Conservation (phyloP, 2,329 filamentous ascomycete genomes). For the Fusarium multiceps region DNA sequence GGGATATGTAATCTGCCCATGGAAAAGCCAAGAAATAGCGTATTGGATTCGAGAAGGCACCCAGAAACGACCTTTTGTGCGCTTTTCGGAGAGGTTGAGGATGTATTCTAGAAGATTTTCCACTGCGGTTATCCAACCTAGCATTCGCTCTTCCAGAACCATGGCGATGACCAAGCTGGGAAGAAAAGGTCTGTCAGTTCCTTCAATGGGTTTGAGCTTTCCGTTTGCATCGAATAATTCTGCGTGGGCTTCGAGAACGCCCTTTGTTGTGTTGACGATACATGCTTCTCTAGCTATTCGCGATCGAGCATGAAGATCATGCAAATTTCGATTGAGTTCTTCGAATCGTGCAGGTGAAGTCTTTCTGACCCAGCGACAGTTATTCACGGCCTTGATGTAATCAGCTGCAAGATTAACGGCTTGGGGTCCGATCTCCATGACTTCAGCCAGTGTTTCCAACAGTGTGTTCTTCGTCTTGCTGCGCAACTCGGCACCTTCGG, state of each 20-base stretch:
- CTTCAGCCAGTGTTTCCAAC: conserved; percentile 44
- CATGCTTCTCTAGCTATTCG: conserved; percentile 44
- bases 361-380: conserved; percentile 47
- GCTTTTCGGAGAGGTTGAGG: conserved; percentile 50
- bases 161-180: conserved; percentile 58
- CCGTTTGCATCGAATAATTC: conserved; percentile 58
- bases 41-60: conserved; percentile 55
- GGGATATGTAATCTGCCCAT: conserved; percentile 31
- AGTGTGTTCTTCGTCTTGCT: conserved; percentile 50
- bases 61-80: conserved; percentile 55
- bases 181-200: conserved; percentile 45
- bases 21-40: conserved; percentile 53
- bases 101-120: conserved; percentile 54
- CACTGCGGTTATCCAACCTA: conserved; percentile 39
- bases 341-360: conserved; percentile 39
- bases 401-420: conserved; percentile 42
- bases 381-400: conserved; percentile 46
- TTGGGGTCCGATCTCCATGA: conserved; percentile 40
- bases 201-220: conserved; percentile 46
- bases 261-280: conserved; percentile 52
- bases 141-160: conserved; percentile 60
- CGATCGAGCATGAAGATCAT: conserved; percentile 44
- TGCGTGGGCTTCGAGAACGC: conserved; percentile 53
- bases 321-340: conserved; percentile 31
- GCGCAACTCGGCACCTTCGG: conserved; percentile 50